Percentiles rank a stretch among this genome's conserved stretches.
phyloP scores from a whole-genome alignment of 2,329 filamentous ascomycete species.

The Verticillium isaacii region DNA sequence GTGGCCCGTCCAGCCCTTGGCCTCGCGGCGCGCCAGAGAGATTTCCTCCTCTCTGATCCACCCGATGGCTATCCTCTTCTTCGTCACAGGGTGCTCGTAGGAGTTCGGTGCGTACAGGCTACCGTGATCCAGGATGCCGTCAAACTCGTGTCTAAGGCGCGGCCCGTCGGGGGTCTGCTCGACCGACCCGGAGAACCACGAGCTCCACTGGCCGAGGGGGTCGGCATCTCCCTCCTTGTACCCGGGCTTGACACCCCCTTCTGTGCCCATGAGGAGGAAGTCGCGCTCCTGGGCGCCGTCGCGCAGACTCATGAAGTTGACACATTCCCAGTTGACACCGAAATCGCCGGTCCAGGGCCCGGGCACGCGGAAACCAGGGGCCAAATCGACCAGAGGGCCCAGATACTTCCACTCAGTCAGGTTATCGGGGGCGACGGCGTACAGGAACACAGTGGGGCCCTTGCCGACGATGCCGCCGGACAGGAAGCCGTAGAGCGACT shows the following conservation, averaged over 20 bases:
- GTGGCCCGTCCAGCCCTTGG: constrained; percentile 44
- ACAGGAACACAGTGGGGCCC: constrained; percentile 41
- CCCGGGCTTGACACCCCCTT: constrained; percentile 27
- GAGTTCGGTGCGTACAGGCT: constrained; percentile 43
- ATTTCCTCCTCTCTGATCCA: constrained; percentile 49
- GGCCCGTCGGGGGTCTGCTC: constrained; percentile 7
- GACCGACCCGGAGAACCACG: constrained; percentile 39
- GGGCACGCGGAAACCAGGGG: constrained; percentile 26
- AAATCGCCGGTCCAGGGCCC: constrained; percentile 44
- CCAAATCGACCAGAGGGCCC: constrained; percentile 34
- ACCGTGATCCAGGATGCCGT: constrained; percentile 43
- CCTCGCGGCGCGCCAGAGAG: constrained; percentile 31
- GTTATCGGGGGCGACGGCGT: constrained; percentile 32
- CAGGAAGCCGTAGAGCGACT: constrained; percentile 38
- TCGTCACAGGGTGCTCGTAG: constrained; percentile 37
- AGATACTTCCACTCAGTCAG: constrained; percentile 39
- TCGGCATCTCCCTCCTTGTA: constrained; percentile 4
- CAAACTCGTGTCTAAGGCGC: constrained; percentile 28
- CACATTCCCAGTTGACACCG: constrained; percentile 47
- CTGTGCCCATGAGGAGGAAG: constrained; percentile 40
- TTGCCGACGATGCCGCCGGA: constrained; percentile 38
- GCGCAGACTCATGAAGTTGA: constrained; percentile 37
- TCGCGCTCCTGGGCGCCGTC: constrained; percentile 24
- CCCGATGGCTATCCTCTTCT: constrained; percentile 36
- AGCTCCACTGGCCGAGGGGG: constrained; percentile 9